Evolutionary conservation across 495 filamentous ascomycete species (phyloP).

Genomic region (Staphylotrichum longicolle): DNA sequence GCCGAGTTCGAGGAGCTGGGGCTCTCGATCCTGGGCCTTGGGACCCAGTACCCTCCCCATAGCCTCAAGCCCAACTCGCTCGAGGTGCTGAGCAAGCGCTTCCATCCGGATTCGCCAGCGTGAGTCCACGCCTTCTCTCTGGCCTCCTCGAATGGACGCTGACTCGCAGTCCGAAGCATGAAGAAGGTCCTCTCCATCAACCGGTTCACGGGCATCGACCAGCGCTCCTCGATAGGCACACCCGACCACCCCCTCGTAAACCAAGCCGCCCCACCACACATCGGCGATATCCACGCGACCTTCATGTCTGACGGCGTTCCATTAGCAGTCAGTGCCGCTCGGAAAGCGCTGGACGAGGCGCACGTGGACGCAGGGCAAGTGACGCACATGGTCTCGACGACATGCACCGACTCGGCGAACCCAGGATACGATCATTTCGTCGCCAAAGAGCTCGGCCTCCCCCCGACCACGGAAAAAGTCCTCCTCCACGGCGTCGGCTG

Average conservation of each 20-base stretch:
- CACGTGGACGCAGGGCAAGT: conserved; percentile 49
- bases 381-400: conserved; percentile 65
- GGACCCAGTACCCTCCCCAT: conserved; percentile 50
- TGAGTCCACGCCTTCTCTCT: conserved; percentile 27
- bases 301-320: conserved; percentile 60
- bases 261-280: conserved; percentile 50
- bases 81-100: conserved; percentile 44
- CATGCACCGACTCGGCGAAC: conserved; percentile 65
- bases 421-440: conserved; percentile 67
- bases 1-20: conserved; percentile 38
- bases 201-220: conserved; percentile 61
- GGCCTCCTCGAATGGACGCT: background rate
- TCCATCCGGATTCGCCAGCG: conserved; percentile 52
- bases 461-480: conserved; percentile 52
- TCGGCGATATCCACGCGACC: conserved; percentile 51
- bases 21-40: conserved; percentile 52
- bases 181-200: conserved; percentile 61
- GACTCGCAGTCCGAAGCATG: conserved; percentile 39
- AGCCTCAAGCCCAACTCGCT: conserved; percentile 41
- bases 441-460: conserved; percentile 52
- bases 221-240: conserved; percentile 56
- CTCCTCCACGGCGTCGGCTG: conserved; percentile 64
- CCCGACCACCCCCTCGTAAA: conserved; percentile 58
- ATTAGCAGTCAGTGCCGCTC: conserved; percentile 54
- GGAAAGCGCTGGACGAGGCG: conserved; percentile 59